Percentiles rank a stretch among this genome's conserved stretches.
These are phyloP conservation scores for Suillus fuscotomentosus DNA, from an alignment of 768 basidiomycete genomes.

Conservation along the genomic window DNA sequence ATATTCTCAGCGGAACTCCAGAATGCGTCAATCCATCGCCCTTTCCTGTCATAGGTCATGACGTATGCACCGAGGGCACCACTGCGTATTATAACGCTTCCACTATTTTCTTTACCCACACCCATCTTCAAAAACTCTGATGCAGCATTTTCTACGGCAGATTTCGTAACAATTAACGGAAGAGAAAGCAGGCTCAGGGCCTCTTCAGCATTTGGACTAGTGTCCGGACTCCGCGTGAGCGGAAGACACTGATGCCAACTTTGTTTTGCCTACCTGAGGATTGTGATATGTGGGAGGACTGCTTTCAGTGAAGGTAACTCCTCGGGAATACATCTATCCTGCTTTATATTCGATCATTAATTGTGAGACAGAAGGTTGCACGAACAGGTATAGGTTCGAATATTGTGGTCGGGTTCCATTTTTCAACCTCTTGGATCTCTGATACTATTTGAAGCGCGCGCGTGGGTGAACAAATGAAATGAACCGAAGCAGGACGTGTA, in stretches of 20 bases:
- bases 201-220: slow-evolving; percentile 86
- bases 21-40: slow-evolving; percentile 72
- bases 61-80: slow-evolving; percentile 73
- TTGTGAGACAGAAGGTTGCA: slow-evolving; percentile 10
- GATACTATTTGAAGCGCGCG: slow-evolving; percentile 66
- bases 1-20: slow-evolving; percentile 49
- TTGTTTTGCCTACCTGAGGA: slow-evolving; percentile 59
- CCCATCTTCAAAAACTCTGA: slow-evolving; percentile 58
- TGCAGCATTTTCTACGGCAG: slow-evolving; percentile 67
- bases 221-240: neutral
- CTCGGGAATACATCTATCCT: slow-evolving; percentile 79
- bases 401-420: slow-evolving; percentile 67
- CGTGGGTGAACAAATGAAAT: slow-evolving; percentile 83
- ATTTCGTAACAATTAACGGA: slow-evolving; percentile 38
- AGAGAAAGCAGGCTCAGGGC: slow-evolving; percentile 67
- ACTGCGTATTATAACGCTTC: slow-evolving; percentile 72
- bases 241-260: neutral
- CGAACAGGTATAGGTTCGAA: slow-evolving; percentile 88
- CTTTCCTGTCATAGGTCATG: slow-evolving; percentile 38
- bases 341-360: slow-evolving; percentile 11
- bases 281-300: slow-evolving; percentile 55
- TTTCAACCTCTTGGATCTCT: slow-evolving; percentile 51
- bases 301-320: slow-evolving; percentile 67
- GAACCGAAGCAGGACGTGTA: slow-evolving; percentile 52
- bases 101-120: slow-evolving; percentile 47